These are phyloP conservation scores for Alternaria gansuensis DNA, from an alignment of 2,329 filamentous ascomycete species.

Conservation along the genomic window DNA sequence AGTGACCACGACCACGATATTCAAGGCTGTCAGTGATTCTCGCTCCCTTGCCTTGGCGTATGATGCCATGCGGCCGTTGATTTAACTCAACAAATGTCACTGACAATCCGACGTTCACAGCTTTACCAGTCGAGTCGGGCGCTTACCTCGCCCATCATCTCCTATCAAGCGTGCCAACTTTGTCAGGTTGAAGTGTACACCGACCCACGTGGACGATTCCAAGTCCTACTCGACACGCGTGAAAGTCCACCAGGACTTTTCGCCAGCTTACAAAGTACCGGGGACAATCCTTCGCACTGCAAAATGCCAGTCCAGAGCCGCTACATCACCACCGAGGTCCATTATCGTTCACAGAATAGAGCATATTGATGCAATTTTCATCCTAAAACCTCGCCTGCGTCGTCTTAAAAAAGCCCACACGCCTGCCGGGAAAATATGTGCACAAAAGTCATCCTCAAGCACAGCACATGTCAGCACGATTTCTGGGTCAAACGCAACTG, in stretches of 20 bases:
- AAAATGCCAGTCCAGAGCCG: slow-evolving; percentile 1
- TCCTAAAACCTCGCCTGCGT: neutral
- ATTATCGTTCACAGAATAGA: neutral
- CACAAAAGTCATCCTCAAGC: slow-evolving; percentile 34
- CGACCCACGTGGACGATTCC: neutral
- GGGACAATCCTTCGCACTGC: neutral
- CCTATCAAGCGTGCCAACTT: neutral
- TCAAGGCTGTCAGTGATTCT: neutral
- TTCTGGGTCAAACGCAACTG: slow-evolving; percentile 34
- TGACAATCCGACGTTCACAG: neutral
- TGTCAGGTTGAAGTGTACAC: neutral
- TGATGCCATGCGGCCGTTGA: neutral
- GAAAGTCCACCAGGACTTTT: neutral
- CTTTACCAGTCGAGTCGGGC: neutral
- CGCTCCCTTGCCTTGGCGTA: neutral
- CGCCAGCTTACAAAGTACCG: neutral
- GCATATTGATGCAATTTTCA: neutral
- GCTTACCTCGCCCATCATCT: neutral
- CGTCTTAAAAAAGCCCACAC: neutral
- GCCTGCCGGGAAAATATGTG: slow-evolving; percentile 23
- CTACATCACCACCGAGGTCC: neutral
- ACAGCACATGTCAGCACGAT: slow-evolving; percentile 32
- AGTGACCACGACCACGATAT: neutral
- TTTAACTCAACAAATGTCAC: neutral
- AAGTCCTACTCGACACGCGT: neutral